Evolutionary conservation across 2,329 filamentous ascomycete species (phyloP).

Genomic region (Paecilomyces formosus): DNA sequence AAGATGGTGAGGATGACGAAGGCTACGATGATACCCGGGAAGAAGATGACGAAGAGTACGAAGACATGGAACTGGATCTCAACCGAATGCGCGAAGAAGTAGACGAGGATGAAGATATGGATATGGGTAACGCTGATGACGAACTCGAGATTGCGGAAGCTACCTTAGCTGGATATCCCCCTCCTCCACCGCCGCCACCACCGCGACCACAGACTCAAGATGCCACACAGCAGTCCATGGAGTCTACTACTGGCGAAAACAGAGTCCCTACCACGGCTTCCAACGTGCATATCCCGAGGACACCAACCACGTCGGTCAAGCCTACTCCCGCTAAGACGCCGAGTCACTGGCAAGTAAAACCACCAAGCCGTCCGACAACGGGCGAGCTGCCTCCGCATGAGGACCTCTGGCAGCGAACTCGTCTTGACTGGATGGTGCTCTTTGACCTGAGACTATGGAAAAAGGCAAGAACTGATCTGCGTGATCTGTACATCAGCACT

Average conservation of each 20-base stretch:
- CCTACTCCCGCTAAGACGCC: conserved; percentile 45
- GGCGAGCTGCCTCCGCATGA: conserved; percentile 65
- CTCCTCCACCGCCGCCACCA: conserved; percentile 54
- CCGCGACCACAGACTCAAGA: conserved; percentile 9
- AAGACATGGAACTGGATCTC: conserved; percentile 18
- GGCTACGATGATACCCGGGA: conserved; percentile 42
- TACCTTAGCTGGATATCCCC: conserved; percentile 67
- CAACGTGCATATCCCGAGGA: conserved; percentile 67
- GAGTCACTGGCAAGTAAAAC: conserved; percentile 79
- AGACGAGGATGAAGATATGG: conserved; percentile 42
- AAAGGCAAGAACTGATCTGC: conserved; percentile 79
- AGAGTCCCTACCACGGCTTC: conserved; percentile 13
- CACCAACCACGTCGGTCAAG: conserved; percentile 51
- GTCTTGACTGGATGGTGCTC: conserved; percentile 87
- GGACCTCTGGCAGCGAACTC: conserved; percentile 80
- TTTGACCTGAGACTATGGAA: conserved; percentile 98
- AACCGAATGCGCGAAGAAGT: conserved; percentile 13
- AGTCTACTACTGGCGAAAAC: conserved; percentile 8
- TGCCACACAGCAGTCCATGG: conserved; percentile 8
- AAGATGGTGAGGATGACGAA: conserved; percentile 36
- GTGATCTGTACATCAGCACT: conserved; percentile 91
- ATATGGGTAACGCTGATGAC: conserved; percentile 51
- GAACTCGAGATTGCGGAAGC: conserved; percentile 69
- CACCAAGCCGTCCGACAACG: conserved; percentile 58
- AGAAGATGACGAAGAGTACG: conserved; percentile 14